These are phyloP conservation scores for Scheffersomyces cryptocercus DNA, from an alignment of 1,139 yeast species.

Conservation along the genomic window DNA sequence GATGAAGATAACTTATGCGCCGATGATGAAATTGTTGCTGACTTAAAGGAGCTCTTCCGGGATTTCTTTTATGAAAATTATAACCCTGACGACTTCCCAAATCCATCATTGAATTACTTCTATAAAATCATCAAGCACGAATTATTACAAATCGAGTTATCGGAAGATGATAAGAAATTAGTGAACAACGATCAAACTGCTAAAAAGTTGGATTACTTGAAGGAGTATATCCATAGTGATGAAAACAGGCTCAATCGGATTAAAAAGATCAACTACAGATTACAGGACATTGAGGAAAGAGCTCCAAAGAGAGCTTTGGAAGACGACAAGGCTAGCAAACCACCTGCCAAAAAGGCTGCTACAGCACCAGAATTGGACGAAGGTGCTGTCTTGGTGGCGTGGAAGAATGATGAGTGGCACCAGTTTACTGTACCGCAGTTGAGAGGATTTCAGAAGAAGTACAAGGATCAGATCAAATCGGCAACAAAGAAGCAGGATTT, in stretches of 20 bases:
- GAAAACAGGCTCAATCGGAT: slow-evolving; percentile 10
- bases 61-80: slow-evolving; percentile 47
- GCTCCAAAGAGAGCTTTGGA: slow-evolving; percentile 12
- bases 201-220: slow-evolving; percentile 13
- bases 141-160: slow-evolving; percentile 60
- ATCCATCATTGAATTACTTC: slow-evolving; percentile 70
- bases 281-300: slow-evolving; percentile 12
- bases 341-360: slow-evolving; percentile 19
- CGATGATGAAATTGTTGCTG: slow-evolving; percentile 9
- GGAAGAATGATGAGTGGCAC: slow-evolving; percentile 37
- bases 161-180: slow-evolving; percentile 25
- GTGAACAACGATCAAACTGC: slow-evolving; percentile 19
- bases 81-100: slow-evolving; percentile 59
- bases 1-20: slow-evolving; percentile 4
- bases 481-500: slow-evolving; percentile 45
- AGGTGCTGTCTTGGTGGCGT: slow-evolving; percentile 36
- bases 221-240: slow-evolving; percentile 6
- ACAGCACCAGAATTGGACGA: slow-evolving; percentile 28
- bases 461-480: slow-evolving; percentile 31
- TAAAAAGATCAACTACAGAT: slow-evolving; percentile 14
- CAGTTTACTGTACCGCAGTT: slow-evolving; percentile 44
- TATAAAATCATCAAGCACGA: slow-evolving; percentile 66
- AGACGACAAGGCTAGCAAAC: slow-evolving; percentile 9
- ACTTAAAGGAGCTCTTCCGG: slow-evolving; percentile 37
- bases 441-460: slow-evolving; percentile 32